phyloP scores from a whole-genome alignment of 352 stramenopile genomes.

The Paralagenidium karlingii region DNA sequence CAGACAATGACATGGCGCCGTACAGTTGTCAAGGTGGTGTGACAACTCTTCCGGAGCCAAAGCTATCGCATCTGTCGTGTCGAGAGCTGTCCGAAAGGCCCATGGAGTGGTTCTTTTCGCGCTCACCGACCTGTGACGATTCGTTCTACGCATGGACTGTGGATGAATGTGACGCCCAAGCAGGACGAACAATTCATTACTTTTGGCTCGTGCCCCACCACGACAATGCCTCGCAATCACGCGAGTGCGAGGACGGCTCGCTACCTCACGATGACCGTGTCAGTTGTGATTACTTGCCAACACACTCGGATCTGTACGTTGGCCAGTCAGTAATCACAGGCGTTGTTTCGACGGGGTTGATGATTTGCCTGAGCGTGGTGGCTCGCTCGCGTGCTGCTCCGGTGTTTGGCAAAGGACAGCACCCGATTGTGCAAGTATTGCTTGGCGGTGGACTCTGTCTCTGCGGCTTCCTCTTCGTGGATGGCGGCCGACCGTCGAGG shows the following conservation, averaged over 20 bases:
- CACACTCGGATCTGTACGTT: conserved; percentile 8
- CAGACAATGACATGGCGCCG: conserved; percentile 12
- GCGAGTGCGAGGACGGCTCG: conserved; percentile 15
- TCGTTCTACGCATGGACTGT: conserved; percentile 26
- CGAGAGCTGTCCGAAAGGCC: no score
- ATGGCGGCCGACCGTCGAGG: conserved; percentile 23
- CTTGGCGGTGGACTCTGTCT: conserved; percentile 34
- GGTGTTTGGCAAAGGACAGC: conserved; percentile 58
- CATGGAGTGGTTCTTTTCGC: conserved; percentile 15
- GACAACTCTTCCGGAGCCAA: conserved; percentile 12
- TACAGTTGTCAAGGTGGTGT: conserved; percentile 33
- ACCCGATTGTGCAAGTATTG: conserved; percentile 38
- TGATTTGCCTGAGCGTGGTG: conserved; percentile 14
- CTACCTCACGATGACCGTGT: conserved; percentile 5
- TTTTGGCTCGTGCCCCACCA: conserved; percentile 18
- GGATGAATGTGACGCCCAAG: conserved; percentile 11
- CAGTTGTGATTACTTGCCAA: conserved; percentile 25
- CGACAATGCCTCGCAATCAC: conserved; percentile 6
- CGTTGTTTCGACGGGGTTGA: conserved; percentile 7
- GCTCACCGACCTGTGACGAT: conserved; percentile 19
- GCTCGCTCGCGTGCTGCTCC: conserved; percentile 16
- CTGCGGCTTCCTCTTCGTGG: conserved; percentile 18
- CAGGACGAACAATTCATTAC: conserved; percentile 14
- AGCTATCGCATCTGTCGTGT: no score
- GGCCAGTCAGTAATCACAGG: conserved; percentile 1